Percentiles rank a stretch among this genome's conserved stretches.
phyloP scores from a whole-genome alignment of 768 basidiomycete genomes.

The Kwoniella sp. region DNA sequence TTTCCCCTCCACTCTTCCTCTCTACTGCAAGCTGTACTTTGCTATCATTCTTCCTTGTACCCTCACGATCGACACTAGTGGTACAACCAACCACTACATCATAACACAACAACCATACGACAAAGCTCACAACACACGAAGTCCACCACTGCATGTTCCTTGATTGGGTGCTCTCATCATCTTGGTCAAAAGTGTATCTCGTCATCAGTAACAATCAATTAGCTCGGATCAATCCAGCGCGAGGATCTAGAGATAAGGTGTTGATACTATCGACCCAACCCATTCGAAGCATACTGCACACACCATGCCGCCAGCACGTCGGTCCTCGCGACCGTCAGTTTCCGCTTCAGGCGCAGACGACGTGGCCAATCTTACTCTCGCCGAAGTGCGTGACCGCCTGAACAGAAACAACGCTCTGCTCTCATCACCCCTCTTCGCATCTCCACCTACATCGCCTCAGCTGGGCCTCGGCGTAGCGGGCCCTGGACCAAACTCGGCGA shows the following conservation, averaged over 20 bases:
- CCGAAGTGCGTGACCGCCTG: constrained; percentile 38
- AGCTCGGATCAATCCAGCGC: no score
- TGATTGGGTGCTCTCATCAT: no score
- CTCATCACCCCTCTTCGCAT: constrained; percentile 14
- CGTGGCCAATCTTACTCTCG: constrained; percentile 30
- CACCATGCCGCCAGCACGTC: constrained; percentile 16
- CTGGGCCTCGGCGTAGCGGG: constrained; percentile 6
- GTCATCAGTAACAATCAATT: no score
- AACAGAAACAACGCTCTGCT: constrained; percentile 36
- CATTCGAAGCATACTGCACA: neutral
- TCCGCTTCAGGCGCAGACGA: constrained; percentile 28
- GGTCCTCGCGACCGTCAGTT: constrained; percentile 17
- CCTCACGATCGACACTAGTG: no score
- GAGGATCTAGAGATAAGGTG: no score
- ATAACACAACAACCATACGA: no score
- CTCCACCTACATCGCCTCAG: constrained; percentile 4
- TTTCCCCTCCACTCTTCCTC: neutral
- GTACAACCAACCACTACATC: no score
- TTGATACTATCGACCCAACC: no score
- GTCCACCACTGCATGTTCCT: no score
- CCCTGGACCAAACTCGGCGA: constrained; percentile 5
- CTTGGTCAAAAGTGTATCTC: no score
- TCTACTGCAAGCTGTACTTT: neutral
- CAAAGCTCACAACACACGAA: no score
- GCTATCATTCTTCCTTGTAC: neutral